phyloP scores from a whole-genome alignment of 257 asterid species.

The Plantago ovata region DNA sequence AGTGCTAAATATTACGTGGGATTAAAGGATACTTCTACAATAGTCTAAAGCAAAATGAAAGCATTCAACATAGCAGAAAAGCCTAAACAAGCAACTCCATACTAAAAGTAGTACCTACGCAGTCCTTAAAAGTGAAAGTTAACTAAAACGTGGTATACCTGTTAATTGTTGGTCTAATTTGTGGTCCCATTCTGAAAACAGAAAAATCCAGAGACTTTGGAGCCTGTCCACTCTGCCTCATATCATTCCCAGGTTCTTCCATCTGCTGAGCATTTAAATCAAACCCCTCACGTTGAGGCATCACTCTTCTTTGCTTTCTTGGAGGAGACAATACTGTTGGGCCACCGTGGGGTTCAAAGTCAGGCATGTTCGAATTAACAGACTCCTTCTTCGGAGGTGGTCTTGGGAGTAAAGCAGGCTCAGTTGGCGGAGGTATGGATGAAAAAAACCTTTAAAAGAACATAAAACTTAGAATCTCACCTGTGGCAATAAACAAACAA shows the following conservation, averaged over 20 bases:
- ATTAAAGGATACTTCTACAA: too few relatives aligned
- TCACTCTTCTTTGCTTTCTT: conserved; percentile 90
- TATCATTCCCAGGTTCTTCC: conserved; percentile 49
- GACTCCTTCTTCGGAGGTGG: conserved; percentile 84
- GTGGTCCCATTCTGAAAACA: conserved; percentile 73
- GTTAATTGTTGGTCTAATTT: conserved; percentile 88
- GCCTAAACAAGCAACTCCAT: background rate
- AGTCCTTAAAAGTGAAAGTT: conserved; percentile 12
- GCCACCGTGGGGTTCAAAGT: conserved; percentile 58
- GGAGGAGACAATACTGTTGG: conserved; percentile 95
- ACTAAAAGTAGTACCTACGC: conserved; percentile 11
- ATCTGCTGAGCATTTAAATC: conserved; percentile 46
- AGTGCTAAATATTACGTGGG: too few relatives aligned
- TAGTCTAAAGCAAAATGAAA: too few relatives aligned
- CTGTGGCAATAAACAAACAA: background rate
- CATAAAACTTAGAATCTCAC: background rate
- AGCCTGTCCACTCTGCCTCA: conserved; percentile 59
- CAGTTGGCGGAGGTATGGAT: conserved; percentile 84
- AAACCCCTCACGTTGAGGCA: conserved; percentile 79
- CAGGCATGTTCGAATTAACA: conserved; percentile 44
- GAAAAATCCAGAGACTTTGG: conserved; percentile 95
- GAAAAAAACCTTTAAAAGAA: conserved; percentile 60
- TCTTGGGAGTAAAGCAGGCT: conserved; percentile 86
- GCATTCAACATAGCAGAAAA: too few relatives aligned
- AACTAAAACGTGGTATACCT: conserved; percentile 41